These are phyloP conservation scores for Gnomoniopsis sp. DNA, from an alignment of 2,329 filamentous ascomycete species.

Conservation along the genomic window DNA sequence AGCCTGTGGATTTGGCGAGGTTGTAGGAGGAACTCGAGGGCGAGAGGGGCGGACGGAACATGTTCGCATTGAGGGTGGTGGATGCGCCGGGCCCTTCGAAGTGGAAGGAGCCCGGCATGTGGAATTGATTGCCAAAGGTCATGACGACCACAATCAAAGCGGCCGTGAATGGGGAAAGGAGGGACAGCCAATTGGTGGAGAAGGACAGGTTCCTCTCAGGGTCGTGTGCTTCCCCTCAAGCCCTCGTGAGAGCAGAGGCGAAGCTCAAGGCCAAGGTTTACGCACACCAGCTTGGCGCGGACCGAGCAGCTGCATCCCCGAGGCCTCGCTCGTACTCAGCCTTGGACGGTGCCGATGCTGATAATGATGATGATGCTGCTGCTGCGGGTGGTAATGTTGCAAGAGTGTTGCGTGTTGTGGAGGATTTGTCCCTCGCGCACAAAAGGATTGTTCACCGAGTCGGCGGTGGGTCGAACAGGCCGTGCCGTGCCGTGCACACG, in stretches of 20 bases:
- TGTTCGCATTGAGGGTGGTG: constrained; percentile 27
- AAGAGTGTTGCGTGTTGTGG: not conserved
- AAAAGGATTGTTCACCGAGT: not conserved
- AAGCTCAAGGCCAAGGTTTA: constrained; percentile 24
- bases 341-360: constrained; percentile 16
- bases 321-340: not conserved
- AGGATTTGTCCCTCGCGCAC: not conserved
- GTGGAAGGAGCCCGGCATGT: constrained; percentile 29
- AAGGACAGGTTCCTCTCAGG: not conserved
- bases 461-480: not conserved
- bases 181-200: not conserved
- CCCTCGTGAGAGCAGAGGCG: not conserved
- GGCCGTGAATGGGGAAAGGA: not conserved
- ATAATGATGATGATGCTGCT: not conserved
- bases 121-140: constrained; percentile 29
- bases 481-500: not conserved
- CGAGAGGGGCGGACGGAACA: constrained; percentile 31
- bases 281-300: constrained; percentile 14
- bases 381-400: not conserved
- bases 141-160: constrained; percentile 17
- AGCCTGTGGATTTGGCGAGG: constrained; percentile 34
- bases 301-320: constrained; percentile 13
- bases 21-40: constrained; percentile 25
- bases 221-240: not conserved
- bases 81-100: constrained; percentile 21